Evolutionary conservation across 2,329 filamentous ascomycete species (phyloP).

Genomic region (Colletotrichum tropicale): DNA sequence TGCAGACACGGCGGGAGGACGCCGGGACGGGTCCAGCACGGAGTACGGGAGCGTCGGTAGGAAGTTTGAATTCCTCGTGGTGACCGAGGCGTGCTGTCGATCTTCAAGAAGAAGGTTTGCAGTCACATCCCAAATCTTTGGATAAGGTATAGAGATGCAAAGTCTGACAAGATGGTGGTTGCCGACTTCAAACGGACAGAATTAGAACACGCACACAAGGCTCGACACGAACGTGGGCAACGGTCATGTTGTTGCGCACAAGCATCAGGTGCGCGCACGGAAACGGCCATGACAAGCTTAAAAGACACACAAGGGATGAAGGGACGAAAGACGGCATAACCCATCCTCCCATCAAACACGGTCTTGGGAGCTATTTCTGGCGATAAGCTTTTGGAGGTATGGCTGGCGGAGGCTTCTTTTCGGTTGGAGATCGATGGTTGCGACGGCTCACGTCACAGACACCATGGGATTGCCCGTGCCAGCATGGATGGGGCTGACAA

Average conservation of each 20-base stretch:
- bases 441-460: conserved; percentile 20
- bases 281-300: conserved; percentile 16
- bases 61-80: conserved; percentile 7
- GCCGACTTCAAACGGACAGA: conserved; percentile 9
- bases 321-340: neutral
- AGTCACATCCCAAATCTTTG: neutral
- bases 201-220: conserved; percentile 1
- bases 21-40: neutral
- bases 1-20: neutral
- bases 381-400: conserved; percentile 17
- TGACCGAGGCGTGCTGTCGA: neutral
- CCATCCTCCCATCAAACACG: neutral
- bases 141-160: neutral
- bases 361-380: conserved; percentile 1
- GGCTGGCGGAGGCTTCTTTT: neutral
- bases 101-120: neutral
- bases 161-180: conserved; percentile 1
- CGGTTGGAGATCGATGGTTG: conserved; percentile 14
- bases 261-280: neutral
- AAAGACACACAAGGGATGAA: conserved; percentile 13
- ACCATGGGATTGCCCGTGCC: conserved; percentile 12
- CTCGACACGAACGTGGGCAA: neutral
- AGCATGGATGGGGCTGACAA: neutral
- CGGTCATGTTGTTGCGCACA: neutral
- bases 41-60: neutral